Evolutionary conservation across 1,284 basidiomycete genomes (phyloP), one percentile per base, ranked within the genome.

Genomic region (Cutaneotrichosporon cutaneum): DNA sequence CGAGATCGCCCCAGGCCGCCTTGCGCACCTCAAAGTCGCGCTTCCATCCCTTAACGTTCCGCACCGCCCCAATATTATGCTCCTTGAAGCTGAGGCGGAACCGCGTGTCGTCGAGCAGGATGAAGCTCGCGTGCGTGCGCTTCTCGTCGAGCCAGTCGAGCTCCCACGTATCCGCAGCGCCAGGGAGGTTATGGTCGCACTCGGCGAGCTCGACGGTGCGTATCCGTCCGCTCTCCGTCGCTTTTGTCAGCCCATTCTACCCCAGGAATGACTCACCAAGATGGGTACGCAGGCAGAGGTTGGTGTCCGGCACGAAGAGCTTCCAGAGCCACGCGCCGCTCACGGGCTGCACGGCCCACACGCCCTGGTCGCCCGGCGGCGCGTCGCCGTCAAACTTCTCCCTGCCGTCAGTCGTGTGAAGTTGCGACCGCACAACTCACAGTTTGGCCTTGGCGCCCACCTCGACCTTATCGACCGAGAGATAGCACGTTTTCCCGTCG

Each of bases 61-160:
- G 16, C 39, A n/a, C 39, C 16, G 39, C 39, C 2, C 18, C 39
- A n/a, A 42, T 42, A 6, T 8, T 16, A 11, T 47, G 22, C 22
- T 47, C 22, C 22, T 47, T 47, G 45, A 47, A 42, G 18, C 39
- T 18, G 39, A 42, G 39, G 39, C 39, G 39, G 39, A 42, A 42
- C 18, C 39, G 39, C 39, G 39, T 42, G 18, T 42, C 39, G 18
- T 42, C 39, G 18, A 42, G 39, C 39, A 42, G 18, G 39, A 42
- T 42, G 18, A 42, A 42, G 39, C 39, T 42, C 18, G 39, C 39
- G 18, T 42, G 39, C 39, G 39, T 42, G 39, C 39, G 39, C 39
- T 42, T 42, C 18, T 42, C 18, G 39, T 42, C 39, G 39, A 42
- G 39, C 39, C 39, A 42, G 18, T 42, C 39, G 39, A 42, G 39